A percentile compares a stretch with the other conserved stretches of the same genome.
Conservation (phyloP, 495 filamentous ascomycete genomes). For the Xylaria flabelliformis region DNA sequence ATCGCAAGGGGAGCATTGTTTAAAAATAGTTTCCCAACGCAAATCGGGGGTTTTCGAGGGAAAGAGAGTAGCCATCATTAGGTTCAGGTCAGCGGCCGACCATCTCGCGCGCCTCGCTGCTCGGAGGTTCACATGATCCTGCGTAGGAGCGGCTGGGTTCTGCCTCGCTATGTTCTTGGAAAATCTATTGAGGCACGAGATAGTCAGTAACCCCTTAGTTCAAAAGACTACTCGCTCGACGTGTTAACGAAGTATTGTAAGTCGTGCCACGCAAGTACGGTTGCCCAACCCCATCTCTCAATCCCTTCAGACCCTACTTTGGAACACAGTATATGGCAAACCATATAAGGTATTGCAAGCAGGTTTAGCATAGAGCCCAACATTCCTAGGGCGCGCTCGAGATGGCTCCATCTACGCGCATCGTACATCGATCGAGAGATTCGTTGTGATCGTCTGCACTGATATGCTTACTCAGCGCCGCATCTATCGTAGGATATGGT, state of each 20-base stretch:
- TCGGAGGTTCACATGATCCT: slow-evolving; percentile 31
- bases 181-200: slow-evolving; percentile 34
- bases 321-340: slow-evolving; percentile 23
- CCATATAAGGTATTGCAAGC: slow-evolving; percentile 27
- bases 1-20: slow-evolving; percentile 34
- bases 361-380: slow-evolving; percentile 31
- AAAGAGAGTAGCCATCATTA: slow-evolving; percentile 41
- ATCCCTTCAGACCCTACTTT: slow-evolving; percentile 29
- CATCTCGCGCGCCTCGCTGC: slow-evolving; percentile 32
- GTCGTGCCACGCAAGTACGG: slow-evolving; percentile 28
- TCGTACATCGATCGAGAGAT: slow-evolving; percentile 26
- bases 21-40: slow-evolving; percentile 33
- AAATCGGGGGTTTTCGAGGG: slow-evolving; percentile 35
- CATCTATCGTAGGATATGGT: slow-evolving; percentile 25
- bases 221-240: background rate
- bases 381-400: slow-evolving; percentile 32
- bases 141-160: slow-evolving; percentile 33
- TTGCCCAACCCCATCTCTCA: slow-evolving; percentile 29
- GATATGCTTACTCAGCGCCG: slow-evolving; percentile 26
- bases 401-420: slow-evolving; percentile 31
- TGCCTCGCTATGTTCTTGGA: slow-evolving; percentile 34
- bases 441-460: slow-evolving; percentile 33
- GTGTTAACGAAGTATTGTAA: slow-evolving; percentile 12
- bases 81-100: slow-evolving; percentile 41
- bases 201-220: slow-evolving; percentile 21